These are phyloP conservation scores for Globisporangium irregulare DNA, from an alignment of 352 stramenopile genomes.

Conservation along the genomic window DNA sequence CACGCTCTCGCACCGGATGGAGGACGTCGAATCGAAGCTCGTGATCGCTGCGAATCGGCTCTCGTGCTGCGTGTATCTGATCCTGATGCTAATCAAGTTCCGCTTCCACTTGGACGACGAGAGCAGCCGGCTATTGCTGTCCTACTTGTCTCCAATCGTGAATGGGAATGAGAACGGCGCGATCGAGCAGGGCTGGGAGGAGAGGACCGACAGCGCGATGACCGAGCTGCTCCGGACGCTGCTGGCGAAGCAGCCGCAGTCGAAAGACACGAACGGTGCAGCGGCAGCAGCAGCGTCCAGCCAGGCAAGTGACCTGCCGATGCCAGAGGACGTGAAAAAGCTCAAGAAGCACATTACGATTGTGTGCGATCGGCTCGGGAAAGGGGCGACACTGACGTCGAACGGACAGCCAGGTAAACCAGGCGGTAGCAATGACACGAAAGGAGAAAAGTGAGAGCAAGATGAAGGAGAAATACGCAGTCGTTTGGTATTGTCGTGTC, in stretches of 20 bases:
- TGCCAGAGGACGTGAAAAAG: constrained; percentile 80
- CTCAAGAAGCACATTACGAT: constrained; percentile 92
- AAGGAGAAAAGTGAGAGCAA: constrained; percentile 4
- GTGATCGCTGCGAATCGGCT: constrained; percentile 55
- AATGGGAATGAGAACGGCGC: constrained; percentile 41
- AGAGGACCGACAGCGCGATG: constrained; percentile 79
- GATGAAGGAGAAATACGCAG: background rate
- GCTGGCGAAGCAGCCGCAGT: constrained; percentile 57
- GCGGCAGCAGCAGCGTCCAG: constrained; percentile 18
- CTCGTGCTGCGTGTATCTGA: constrained; percentile 67
- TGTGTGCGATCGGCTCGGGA: constrained; percentile 84
- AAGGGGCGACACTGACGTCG: constrained; percentile 52
- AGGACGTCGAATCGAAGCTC: constrained; percentile 57
- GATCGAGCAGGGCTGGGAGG: constrained; percentile 84
- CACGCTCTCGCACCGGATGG: constrained; percentile 65
- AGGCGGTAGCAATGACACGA: background rate
- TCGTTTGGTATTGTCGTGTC: background rate
- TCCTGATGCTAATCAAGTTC: constrained; percentile 80
- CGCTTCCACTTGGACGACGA: constrained; percentile 75
- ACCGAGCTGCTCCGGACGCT: constrained; percentile 82
- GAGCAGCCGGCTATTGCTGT: constrained; percentile 53
- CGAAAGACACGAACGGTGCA: constrained; percentile 21
- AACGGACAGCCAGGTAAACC: background rate
- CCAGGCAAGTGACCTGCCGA: constrained; percentile 42
- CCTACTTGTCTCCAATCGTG: constrained; percentile 69